Evolutionary conservation across 345 rosid genomes (phyloP).

Genomic region (Rubroshorea leprosula): DNA sequence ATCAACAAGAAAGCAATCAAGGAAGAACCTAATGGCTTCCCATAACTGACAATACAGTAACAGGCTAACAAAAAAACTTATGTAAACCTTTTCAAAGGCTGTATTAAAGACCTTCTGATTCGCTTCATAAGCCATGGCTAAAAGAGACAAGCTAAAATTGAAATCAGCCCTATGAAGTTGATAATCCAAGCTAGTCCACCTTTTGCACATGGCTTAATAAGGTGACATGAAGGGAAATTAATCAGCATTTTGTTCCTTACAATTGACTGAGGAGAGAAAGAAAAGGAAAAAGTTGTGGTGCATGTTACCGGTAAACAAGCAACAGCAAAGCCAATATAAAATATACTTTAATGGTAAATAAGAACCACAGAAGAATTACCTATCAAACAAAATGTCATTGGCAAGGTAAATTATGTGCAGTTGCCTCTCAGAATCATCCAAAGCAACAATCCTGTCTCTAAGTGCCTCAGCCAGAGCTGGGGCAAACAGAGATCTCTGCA

Average conservation of each 20-base stretch:
- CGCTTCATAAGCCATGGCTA: background rate
- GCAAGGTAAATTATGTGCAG: constrained; percentile 87
- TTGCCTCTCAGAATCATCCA: constrained; percentile 95
- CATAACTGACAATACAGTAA: background rate
- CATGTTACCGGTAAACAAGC: background rate
- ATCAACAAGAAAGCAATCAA: constrained; percentile 5
- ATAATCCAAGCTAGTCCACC: background rate
- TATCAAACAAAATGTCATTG: constrained; percentile 96
- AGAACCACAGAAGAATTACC: constrained; percentile 36
- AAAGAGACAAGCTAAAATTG: background rate
- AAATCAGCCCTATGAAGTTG: background rate
- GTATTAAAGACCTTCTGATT: background rate
- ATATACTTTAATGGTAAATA: background rate
- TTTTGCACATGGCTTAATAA: background rate
- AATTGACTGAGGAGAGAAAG: background rate
- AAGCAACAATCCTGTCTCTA: constrained; percentile 69
- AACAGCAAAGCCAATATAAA: background rate
- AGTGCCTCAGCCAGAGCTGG: constrained; percentile 89
- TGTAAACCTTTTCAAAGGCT: background rate
- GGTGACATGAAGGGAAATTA: background rate
- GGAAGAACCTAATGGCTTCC: background rate
- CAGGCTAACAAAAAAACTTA: background rate
- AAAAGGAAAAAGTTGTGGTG: background rate
- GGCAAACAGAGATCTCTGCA: constrained; percentile 94
- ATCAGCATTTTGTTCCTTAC: no score